Base-by-base conservation (phyloP, 495 filamentous ascomycete species). In the Astrothelium subdiscretum region DNA sequence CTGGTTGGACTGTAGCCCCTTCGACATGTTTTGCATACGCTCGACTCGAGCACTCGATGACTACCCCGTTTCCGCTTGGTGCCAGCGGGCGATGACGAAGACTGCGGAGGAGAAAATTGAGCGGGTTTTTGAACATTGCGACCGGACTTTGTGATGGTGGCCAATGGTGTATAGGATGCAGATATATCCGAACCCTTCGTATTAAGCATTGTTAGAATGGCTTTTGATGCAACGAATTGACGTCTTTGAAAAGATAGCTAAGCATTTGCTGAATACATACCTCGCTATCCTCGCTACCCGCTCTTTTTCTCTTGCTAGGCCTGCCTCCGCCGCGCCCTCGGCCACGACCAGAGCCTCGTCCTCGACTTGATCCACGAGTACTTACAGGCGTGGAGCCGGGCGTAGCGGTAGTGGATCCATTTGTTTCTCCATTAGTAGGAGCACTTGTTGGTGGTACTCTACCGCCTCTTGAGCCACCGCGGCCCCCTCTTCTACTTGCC, bases 121-220 rank as follows among this genome's bases (percentile, higher is more conserved):
- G 81, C 74, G 3, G 91, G 90, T 62, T 88, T 89, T 66, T 85
- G 83, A 10, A 95, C 83, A 52, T 88, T 84, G 48, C 91, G 85
- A 31, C 91, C 91, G 15, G 90, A 95, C 66, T 91, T 90, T 5
- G 91, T 95, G 68, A 81, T 85, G 20, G 83, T 88, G 2, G 81
- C 81, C 12, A 79, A 69, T 15, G 81, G 79, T 18, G 80, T 78
- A 44, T 82, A 75, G 40, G 78, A 74, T 13, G 77, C 75, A 10
- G 78, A 77, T 48, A 73, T 76, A 59, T 82, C 79, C 60, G 26
- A 59, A 24, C 38, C 48, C 48, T 54, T 54, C 29, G 12, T 8
- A 54, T 54, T 15, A 5, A 0, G n/a, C n/a, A 27, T 54, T 54
- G 48, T 54, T 29, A 54, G 48, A 26, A 29, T 27, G 11, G 15